Conservation (phyloP, 257 asterid genomes). For the Gentiana macrophylla region DNA sequence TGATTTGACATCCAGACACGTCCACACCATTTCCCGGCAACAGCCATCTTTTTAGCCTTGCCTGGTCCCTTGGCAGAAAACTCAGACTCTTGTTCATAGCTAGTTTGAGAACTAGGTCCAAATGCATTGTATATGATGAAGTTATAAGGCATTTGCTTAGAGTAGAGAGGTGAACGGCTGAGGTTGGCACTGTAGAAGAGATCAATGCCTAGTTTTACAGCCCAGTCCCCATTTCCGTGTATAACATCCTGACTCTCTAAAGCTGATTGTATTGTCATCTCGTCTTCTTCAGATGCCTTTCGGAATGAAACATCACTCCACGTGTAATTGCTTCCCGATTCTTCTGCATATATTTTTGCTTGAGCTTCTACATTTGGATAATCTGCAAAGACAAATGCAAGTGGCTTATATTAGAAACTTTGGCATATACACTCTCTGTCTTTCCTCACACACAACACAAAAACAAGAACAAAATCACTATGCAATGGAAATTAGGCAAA, state of each 20-base stretch:
- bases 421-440: no score
- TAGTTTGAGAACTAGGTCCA: conserved; percentile 50
- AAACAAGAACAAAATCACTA: no score
- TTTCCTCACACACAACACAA: no score
- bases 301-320: conserved; percentile 62
- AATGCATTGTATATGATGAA: conserved; percentile 58
- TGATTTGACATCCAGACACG: conserved; percentile 95
- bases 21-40: conserved; percentile 99
- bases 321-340: conserved; percentile 30
- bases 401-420: no score
- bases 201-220: conserved; percentile 88
- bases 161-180: conserved; percentile 90
- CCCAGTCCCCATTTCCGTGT: conserved; percentile 96
- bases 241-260: conserved; percentile 68
- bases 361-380: conserved; percentile 73
- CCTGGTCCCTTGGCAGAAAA: conserved; percentile 32
- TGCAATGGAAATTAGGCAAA: no score
- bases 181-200: conserved; percentile 91
- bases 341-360: conserved; percentile 75
- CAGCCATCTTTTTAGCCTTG: conserved; percentile 59
- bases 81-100: conserved; percentile 20
- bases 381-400: conserved; percentile 36
- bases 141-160: conserved; percentile 95
- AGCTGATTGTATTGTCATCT: conserved; percentile 56
- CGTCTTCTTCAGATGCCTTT: conserved; percentile 59